Evolutionary conservation across 768 basidiomycete genomes (phyloP), one percentile per base, ranked within the genome.

Genomic region (Suillus paluster): DNA sequence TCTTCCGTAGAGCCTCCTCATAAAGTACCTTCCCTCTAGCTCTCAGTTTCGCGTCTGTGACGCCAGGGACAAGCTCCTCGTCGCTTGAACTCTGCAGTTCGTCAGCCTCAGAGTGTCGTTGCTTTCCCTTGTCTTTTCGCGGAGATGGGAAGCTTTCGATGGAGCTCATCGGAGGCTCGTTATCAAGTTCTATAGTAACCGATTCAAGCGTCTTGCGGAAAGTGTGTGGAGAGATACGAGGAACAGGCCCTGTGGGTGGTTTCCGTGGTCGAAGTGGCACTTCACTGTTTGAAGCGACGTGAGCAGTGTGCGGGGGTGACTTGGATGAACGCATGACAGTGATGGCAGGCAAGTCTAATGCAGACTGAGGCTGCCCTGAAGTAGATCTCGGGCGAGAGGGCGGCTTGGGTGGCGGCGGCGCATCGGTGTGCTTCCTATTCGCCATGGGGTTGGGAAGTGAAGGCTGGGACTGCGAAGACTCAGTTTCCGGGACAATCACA

Each of bases 81-180:
- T 34, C 52, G 14, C 65, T 72, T 19, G 65, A 66, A 10, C 49
- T 27, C 41, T 61, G 48, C 14, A 59, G 33, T 19, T 64, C 57
- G 7, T 62, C 66, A 2, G 50, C 53, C 21, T 68, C n/a, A 38
- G 64, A 17, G 14, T 45, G 63, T 36, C 25, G 61, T 33, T 63
- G 65, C 54, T 74, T 75, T 36, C 74, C 70, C 25, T 74, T 74
- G 11, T 67, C 63, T 2, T 44, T 59, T 7, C 64, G 68, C 1
- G 75, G 73, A 48, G 73, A 71, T 7, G 69, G 10, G 11, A 74
- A 74, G 23, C 73, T 74, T 67, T 89, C 87, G 55, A 89, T 89
- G 4, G 86, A 82, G 66, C 83, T 86, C 33, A 75, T 72, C 10
- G 77, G 76, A 1, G 49, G 6, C 63, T 74, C 33, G 1, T 27